Conservation (phyloP, 805 yeast species). For the Wickerhamomyces hampshirensis region DNA sequence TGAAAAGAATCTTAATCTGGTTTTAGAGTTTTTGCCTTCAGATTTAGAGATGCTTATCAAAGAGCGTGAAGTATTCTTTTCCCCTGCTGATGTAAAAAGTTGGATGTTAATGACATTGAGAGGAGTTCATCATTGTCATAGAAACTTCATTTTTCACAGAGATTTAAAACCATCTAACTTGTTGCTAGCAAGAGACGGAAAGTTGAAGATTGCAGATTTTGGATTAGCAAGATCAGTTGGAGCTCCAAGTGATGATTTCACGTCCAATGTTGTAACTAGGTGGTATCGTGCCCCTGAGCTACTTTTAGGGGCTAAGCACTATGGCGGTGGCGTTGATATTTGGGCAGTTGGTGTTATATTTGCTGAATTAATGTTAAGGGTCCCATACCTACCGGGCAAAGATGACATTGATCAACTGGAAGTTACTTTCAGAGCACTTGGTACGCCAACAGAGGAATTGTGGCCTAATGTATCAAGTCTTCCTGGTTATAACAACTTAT, state of each 20-base stretch:
- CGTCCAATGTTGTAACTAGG: constrained; percentile 93
- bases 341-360: constrained; percentile 98
- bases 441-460: constrained; percentile 86
- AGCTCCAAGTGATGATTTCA: constrained; percentile 67
- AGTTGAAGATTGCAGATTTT: constrained; percentile 93
- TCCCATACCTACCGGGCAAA: constrained; percentile 91
- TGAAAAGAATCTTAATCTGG: constrained; percentile 64
- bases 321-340: constrained; percentile 83
- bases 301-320: constrained; percentile 81
- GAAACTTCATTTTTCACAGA: constrained; percentile 85
- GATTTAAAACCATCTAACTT: constrained; percentile 92
- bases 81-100: constrained; percentile 82
- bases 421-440: constrained; percentile 91
- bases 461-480: constrained; percentile 89
- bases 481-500: constrained; percentile 69
- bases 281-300: constrained; percentile 98
- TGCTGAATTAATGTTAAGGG: constrained; percentile 92
- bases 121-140: constrained; percentile 93
- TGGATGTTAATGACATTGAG: constrained; percentile 94
- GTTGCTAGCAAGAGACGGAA: constrained; percentile 81
- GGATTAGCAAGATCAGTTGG: constrained; percentile 89
- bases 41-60: constrained; percentile 88
- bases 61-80: constrained; percentile 69
- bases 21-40: constrained; percentile 88
- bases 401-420: constrained; percentile 87